These are phyloP conservation scores for Smallanthus sonchifolius DNA, from an alignment of 129 eudicot genomes.

Conservation along the genomic window DNA sequence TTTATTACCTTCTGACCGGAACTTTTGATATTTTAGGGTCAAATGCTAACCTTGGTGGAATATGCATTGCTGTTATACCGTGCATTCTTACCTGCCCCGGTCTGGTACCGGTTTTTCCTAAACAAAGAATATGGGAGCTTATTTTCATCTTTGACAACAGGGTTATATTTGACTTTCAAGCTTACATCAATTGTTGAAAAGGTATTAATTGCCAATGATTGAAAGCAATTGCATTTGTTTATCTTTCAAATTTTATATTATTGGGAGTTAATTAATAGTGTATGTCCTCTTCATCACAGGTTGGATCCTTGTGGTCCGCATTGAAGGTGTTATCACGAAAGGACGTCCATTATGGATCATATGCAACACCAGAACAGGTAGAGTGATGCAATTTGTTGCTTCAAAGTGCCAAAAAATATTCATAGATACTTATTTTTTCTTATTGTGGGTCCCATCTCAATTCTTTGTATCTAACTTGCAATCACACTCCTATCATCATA, in stretches of 20 bases:
- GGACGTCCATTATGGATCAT: conserved; percentile 63
- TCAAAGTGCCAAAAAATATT: background rate
- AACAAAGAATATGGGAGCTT: conserved; percentile 76
- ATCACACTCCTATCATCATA: background rate
- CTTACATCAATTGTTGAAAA: conserved; percentile 67
- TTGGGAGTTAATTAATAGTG: background rate
- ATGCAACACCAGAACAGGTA: conserved; percentile 75
- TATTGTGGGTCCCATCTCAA: background rate
- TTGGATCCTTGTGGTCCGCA: conserved; percentile 52
- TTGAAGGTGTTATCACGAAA: conserved; percentile 60
- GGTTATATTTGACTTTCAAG: conserved; percentile 65
- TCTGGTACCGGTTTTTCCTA: conserved; percentile 68
- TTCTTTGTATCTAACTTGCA: background rate
- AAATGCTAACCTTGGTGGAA: conserved; percentile 65
- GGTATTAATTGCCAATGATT: conserved; percentile 27
- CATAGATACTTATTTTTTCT: background rate
- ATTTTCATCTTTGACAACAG: conserved; percentile 61
- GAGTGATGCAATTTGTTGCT: conserved; percentile 2
- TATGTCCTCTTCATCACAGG: conserved; percentile 23
- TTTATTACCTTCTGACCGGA: conserved; percentile 20
- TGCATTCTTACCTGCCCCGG: conserved; percentile 70
- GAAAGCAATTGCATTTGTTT: background rate
- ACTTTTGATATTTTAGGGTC: conserved; percentile 42
- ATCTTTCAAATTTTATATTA: background rate
- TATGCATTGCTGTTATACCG: conserved; percentile 56